Percentiles rank a stretch among this genome's conserved stretches.
phyloP scores from a whole-genome alignment of 768 basidiomycete species.

The Leucosporidium scottii region DNA sequence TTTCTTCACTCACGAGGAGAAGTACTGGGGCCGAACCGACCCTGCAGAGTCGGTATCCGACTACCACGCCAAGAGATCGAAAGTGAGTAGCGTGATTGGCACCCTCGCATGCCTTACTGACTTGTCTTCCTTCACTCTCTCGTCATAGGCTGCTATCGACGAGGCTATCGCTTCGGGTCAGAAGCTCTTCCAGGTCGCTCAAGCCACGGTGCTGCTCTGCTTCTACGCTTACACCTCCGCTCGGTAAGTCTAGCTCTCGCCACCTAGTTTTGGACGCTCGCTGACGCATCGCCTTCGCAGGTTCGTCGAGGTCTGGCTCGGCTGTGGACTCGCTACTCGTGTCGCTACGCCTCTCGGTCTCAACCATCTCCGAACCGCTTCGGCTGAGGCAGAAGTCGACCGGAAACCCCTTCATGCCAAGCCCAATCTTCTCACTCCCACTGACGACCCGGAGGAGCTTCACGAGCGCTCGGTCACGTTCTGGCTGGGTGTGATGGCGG shows the following conservation, averaged over 20 bases:
- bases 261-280: too few species aligned
- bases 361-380: slow-evolving; percentile 29
- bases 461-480: slow-evolving; percentile 27
- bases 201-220: slow-evolving; percentile 24
- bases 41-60: slow-evolving; percentile 9
- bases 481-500: slow-evolving; percentile 25
- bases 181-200: slow-evolving; percentile 31
- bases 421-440: not conserved
- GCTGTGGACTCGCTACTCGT: slow-evolving; percentile 28
- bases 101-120: too few species aligned
- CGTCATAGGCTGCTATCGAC: slow-evolving; percentile 21
- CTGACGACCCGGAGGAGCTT: slow-evolving; percentile 11
- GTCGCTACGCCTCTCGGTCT: slow-evolving; percentile 32
- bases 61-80: slow-evolving; percentile 26
- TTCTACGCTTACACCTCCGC: slow-evolving; percentile 25
- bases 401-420: slow-evolving; percentile 6
- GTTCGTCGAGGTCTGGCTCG: slow-evolving; percentile 23
- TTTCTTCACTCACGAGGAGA: slow-evolving; percentile 10
- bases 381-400: not conserved
- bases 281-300: too few species aligned
- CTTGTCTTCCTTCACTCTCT: not conserved
- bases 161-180: slow-evolving; percentile 22
- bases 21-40: slow-evolving; percentile 11
- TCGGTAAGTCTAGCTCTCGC: not conserved
- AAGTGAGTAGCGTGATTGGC: too few species aligned